Percentiles rank a stretch among this genome's conserved stretches.
These are phyloP conservation scores for Eremothecium sinecaudum DNA, from an alignment of 1,139 yeast genomes.

Conservation along the genomic window DNA sequence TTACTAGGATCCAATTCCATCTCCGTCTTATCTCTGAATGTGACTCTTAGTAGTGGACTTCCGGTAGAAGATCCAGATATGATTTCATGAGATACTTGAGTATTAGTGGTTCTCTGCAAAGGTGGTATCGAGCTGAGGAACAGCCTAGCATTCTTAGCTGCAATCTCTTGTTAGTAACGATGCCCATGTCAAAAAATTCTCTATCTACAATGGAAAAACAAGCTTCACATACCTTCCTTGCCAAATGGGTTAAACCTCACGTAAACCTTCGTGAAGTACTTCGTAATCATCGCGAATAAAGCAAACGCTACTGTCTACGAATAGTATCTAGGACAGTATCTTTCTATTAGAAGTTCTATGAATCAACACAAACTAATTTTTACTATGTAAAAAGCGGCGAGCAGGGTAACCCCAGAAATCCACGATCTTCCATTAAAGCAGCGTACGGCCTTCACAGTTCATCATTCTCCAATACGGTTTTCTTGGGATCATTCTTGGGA, in stretches of 20 bases:
- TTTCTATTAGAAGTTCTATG: too few relatives aligned
- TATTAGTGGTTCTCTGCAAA: conserved; percentile 43
- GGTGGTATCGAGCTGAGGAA: conserved; percentile 78
- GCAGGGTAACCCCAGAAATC: too few relatives aligned
- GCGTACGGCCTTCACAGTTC: too few relatives aligned
- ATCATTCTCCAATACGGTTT: not conserved
- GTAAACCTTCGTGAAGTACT: conserved; percentile 67
- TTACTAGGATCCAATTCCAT: conserved; percentile 58
- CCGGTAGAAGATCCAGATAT: conserved; percentile 39
- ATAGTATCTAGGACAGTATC: too few relatives aligned
- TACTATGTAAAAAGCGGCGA: too few relatives aligned
- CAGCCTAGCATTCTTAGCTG: conserved; percentile 69
- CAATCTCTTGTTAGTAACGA: conserved; percentile 6
- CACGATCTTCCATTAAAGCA: too few relatives aligned
- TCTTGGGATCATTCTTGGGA: too few relatives aligned
- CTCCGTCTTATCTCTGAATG: conserved; percentile 70
- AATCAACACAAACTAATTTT: too few relatives aligned
- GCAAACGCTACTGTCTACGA: too few relatives aligned
- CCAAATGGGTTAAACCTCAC: conserved; percentile 75
- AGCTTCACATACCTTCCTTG: conserved; percentile 42
- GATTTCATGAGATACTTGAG: conserved; percentile 44
- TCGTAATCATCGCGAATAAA: conserved; percentile 82
- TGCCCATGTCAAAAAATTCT: not conserved
- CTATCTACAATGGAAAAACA: not conserved
- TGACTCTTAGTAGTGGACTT: conserved; percentile 57